Evolutionary conservation across 768 basidiomycete genomes (phyloP).

Genomic region (Leccinellum rugosiceps): DNA sequence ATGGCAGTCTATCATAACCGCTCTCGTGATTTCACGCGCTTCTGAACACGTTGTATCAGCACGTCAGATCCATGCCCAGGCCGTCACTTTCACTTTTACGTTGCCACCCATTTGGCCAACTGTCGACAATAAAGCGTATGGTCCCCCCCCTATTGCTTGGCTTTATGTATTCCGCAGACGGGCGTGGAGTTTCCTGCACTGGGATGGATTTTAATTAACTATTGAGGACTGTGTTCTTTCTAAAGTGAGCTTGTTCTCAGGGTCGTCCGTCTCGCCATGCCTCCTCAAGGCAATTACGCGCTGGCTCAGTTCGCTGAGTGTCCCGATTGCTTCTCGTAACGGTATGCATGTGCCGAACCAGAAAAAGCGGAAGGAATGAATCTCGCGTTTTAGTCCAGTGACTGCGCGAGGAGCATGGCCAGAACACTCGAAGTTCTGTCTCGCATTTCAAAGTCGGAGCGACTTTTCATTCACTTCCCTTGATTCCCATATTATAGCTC

Average conservation of each 20-base stretch:
- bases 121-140: conserved; percentile 25
- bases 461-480: conserved; percentile 25
- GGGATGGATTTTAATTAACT: conserved; percentile 35
- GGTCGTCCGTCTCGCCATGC: conserved; percentile 28
- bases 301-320: conserved; percentile 37
- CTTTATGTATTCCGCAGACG: conserved; percentile 37
- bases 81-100: conserved; percentile 33
- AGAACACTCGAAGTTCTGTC: conserved; percentile 33
- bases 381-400: conserved; percentile 30
- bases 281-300: conserved; percentile 36
- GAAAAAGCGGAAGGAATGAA: conserved; percentile 34
- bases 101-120: conserved; percentile 23
- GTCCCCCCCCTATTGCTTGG: conserved; percentile 29
- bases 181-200: conserved; percentile 33
- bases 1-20: conserved; percentile 33
- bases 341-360: conserved; percentile 28
- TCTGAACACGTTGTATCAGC: conserved; percentile 35
- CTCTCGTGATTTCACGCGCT: conserved; percentile 35
- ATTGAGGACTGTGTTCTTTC: conserved; percentile 22
- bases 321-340: conserved; percentile 34
- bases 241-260: conserved; percentile 23
- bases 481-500: conserved; percentile 30
- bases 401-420: conserved; percentile 34
- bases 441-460: conserved; percentile 34
- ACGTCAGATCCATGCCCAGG: conserved; percentile 32